Evolutionary conservation across 345 rosid species (phyloP).

Genomic region (Lumnitzera littorea): DNA sequence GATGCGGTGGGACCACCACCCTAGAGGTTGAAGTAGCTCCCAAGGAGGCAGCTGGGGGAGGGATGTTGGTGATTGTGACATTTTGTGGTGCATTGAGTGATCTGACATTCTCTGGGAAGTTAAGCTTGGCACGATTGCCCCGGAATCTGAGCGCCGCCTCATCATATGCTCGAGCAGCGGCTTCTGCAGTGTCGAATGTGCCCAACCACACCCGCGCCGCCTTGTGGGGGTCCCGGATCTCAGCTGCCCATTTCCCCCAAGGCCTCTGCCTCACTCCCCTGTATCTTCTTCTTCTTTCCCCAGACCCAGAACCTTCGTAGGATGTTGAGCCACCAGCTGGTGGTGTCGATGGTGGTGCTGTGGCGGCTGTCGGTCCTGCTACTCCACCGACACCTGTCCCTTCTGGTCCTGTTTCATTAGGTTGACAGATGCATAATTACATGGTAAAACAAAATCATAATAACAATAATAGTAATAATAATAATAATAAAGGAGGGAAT

Average conservation of each 20-base stretch:
- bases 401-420: too few species aligned
- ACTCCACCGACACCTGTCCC: neutral
- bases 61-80: conserved; percentile 3
- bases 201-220: conserved; percentile 90
- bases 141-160: conserved; percentile 82
- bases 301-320: conserved; percentile 25
- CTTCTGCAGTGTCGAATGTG: conserved; percentile 77
- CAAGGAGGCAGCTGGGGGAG: conserved; percentile 35
- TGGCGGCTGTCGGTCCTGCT: conserved; percentile 5
- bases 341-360: conserved; percentile 2
- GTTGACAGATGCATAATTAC: too few species aligned
- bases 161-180: conserved; percentile 88
- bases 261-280: conserved; percentile 91
- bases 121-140: conserved; percentile 74
- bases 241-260: conserved; percentile 95
- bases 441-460: too few species aligned
- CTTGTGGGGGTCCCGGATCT: conserved; percentile 78
- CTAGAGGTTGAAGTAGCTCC: conserved; percentile 8
- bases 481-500: too few species aligned
- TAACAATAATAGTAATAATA: too few species aligned
- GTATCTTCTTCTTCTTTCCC: conserved; percentile 50
- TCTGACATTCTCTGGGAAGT: conserved; percentile 67
- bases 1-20: too few species aligned
- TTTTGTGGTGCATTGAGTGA: conserved; percentile 14
- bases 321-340: conserved; percentile 10